A percentile compares a stretch with the other conserved stretches of the same genome.
Evolutionary conservation across 305 asterid genomes (phyloP).

Genomic region (Withania somnifera): DNA sequence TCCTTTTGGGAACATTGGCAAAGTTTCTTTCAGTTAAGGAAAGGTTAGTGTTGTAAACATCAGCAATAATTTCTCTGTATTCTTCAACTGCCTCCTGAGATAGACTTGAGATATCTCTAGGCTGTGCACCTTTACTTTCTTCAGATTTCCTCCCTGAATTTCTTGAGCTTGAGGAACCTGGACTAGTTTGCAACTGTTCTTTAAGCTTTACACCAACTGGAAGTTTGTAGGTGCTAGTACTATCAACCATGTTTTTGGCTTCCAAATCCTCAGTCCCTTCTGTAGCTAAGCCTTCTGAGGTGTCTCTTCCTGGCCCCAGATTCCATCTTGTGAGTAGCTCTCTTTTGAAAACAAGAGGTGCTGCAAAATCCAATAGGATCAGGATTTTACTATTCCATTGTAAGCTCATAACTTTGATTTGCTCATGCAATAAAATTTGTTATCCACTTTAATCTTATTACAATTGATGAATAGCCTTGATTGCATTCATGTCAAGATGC

Average conservation of each 20-base stretch:
- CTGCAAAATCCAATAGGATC: constrained; percentile 30
- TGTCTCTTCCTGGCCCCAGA: constrained; percentile 33
- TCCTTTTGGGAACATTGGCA: constrained; percentile 41
- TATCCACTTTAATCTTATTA: neutral
- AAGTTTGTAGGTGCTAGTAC: constrained; percentile 52
- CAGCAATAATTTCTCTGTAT: constrained; percentile 19
- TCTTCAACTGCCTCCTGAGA: constrained; percentile 39
- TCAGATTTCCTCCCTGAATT: constrained; percentile 26
- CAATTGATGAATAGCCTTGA: neutral
- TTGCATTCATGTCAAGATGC: neutral
- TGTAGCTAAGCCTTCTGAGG: constrained; percentile 23
- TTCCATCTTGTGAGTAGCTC: constrained; percentile 50
- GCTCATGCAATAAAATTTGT: neutral
- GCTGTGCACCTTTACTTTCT: constrained; percentile 22
- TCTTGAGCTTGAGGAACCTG: constrained; percentile 25
- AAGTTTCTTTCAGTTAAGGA: constrained; percentile 25
- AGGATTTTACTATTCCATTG: constrained; percentile 9
- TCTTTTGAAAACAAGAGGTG: constrained; percentile 37
- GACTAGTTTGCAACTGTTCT: constrained; percentile 37
- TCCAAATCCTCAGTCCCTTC: constrained; percentile 34
- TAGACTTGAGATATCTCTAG: constrained; percentile 20
- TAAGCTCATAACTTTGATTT: neutral
- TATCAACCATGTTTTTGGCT: constrained; percentile 31
- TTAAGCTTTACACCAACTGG: constrained; percentile 77
- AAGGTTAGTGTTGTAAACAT: constrained; percentile 21